Conservation (phyloP, 805 yeast species). For the Kluyveromyces dobzhanskii region DNA sequence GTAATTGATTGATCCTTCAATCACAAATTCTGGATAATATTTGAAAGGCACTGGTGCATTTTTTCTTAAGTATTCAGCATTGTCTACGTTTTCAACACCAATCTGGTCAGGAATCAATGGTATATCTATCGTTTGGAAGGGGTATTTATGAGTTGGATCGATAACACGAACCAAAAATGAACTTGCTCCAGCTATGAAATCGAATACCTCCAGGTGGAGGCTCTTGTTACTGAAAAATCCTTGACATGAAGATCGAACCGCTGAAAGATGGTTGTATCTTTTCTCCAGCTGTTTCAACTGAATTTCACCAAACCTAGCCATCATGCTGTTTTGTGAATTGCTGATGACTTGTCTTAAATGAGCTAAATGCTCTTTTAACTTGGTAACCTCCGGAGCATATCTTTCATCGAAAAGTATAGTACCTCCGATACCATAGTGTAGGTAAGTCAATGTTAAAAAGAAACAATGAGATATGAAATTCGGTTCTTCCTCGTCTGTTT, state of each 20-base stretch:
- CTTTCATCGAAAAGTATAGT: constrained; percentile 49
- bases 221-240: constrained; percentile 51
- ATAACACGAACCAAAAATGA: constrained; percentile 62
- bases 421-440: constrained; percentile 89
- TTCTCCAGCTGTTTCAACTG: constrained; percentile 47
- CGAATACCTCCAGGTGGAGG: constrained; percentile 61
- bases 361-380: constrained; percentile 35
- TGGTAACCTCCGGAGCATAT: constrained; percentile 42
- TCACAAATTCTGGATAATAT: constrained; percentile 73
- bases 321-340: constrained; percentile 14
- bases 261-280: constrained; percentile 31
- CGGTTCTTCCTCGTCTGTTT: constrained; percentile 29
- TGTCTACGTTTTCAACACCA: constrained; percentile 62
- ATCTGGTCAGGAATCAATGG: constrained; percentile 54
- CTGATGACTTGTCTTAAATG: constrained; percentile 22
- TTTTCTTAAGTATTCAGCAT: constrained; percentile 58
- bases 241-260: constrained; percentile 49
- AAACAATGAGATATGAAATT: constrained; percentile 93
- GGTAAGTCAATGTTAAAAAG: constrained; percentile 64
- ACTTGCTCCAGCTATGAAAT: constrained; percentile 67
- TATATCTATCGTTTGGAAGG: constrained; percentile 40
- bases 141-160: constrained; percentile 64
- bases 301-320: constrained; percentile 26
- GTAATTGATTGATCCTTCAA: constrained; percentile 76
- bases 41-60: constrained; percentile 70